Evolutionary conservation across 2,329 filamentous ascomycete genomes (phyloP).

Genomic region (Capronia epimyces): DNA sequence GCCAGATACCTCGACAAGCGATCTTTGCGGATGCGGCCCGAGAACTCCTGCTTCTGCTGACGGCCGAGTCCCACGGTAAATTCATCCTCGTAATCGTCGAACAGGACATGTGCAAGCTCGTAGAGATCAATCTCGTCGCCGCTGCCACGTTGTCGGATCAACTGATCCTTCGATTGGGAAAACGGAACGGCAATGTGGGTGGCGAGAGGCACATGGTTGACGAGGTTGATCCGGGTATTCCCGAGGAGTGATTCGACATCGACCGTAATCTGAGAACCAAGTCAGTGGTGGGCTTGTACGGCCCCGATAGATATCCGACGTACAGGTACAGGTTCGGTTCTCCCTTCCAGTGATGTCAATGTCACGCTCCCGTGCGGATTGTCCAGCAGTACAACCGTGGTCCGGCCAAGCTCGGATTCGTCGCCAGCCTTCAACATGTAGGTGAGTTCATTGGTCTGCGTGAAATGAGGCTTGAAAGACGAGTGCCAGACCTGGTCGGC

Average conservation of each 20-base stretch:
- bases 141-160: constrained; percentile 15
- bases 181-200: constrained; percentile 28
- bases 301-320: no score
- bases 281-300: no score
- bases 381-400: constrained; percentile 6
- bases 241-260: constrained; percentile 16
- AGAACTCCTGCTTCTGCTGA: constrained; percentile 37
- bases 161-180: constrained; percentile 31
- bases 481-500: constrained; percentile 64
- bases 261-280: constrained; percentile 8
- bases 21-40: constrained; percentile 45
- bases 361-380: constrained; percentile 3
- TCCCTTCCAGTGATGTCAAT: constrained; percentile 15
- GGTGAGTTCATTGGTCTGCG: constrained; percentile 15
- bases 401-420: constrained; percentile 2
- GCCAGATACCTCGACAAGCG: constrained; percentile 43
- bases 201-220: constrained; percentile 56
- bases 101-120: constrained; percentile 80
- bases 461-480: constrained; percentile 45
- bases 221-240: constrained; percentile 39
- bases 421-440: constrained; percentile 13
- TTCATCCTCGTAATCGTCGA: constrained; percentile 52
- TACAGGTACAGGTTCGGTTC: constrained; percentile 1
- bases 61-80: constrained; percentile 40
- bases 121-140: constrained; percentile 56